Percentiles rank a stretch among this genome's conserved stretches.
These are phyloP conservation scores for Fusarium sp. DNA, from an alignment of 2,329 filamentous ascomycete species.

Conservation along the genomic window DNA sequence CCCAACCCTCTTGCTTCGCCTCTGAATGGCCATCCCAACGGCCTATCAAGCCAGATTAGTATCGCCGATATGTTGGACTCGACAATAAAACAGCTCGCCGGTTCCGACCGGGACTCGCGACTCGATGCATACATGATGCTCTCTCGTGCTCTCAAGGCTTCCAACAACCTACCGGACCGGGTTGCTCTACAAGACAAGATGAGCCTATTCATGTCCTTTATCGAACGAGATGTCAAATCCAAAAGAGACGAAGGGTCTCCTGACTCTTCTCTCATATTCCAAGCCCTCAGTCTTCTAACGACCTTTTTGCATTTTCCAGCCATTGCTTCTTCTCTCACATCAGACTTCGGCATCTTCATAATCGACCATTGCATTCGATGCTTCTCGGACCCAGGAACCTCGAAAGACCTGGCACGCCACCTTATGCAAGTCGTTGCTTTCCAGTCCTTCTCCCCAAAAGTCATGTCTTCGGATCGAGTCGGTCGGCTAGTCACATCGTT, in stretches of 20 bases:
- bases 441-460: constrained; percentile 78
- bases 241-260: constrained; percentile 62
- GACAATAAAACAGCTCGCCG: constrained; percentile 80
- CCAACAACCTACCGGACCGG: constrained; percentile 80
- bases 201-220: constrained; percentile 78
- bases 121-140: constrained; percentile 89
- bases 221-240: constrained; percentile 79
- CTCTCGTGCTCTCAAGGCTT: constrained; percentile 77
- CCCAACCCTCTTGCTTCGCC: constrained; percentile 55
- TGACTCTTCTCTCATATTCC: constrained; percentile 76
- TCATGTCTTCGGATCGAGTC: constrained; percentile 76
- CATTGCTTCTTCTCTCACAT: constrained; percentile 74
- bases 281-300: constrained; percentile 79
- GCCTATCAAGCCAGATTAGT: constrained; percentile 54
- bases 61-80: constrained; percentile 87
- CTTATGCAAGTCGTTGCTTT: constrained; percentile 82
- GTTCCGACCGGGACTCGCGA: constrained; percentile 74
- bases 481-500: constrained; percentile 75
- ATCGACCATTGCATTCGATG: constrained; percentile 81
- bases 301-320: constrained; percentile 78
- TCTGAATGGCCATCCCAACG: constrained; percentile 53
- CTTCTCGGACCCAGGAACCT: constrained; percentile 71
- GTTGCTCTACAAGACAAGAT: constrained; percentile 79
- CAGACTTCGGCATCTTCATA: constrained; percentile 82
- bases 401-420: constrained; percentile 81